These are phyloP conservation scores for Ceratocystis albifundus DNA, from an alignment of 2,329 filamentous ascomycete species.

Conservation along the genomic window DNA sequence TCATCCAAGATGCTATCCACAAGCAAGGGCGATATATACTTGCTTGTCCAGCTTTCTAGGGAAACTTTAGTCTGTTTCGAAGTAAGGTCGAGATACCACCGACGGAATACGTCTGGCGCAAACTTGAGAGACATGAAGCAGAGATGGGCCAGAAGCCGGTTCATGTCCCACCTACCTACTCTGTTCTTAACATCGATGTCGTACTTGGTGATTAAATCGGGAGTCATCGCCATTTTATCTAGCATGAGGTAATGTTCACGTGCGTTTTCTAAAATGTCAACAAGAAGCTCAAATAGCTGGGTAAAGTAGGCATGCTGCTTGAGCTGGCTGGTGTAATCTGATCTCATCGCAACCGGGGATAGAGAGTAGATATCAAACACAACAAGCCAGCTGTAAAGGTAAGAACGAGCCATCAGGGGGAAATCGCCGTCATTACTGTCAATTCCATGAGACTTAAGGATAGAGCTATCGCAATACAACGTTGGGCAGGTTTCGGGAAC, in stretches of 20 bases:
- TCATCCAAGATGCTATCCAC: slow-evolving; percentile 54
- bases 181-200: slow-evolving; percentile 42
- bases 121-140: slow-evolving; percentile 74
- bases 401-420: slow-evolving; percentile 43
- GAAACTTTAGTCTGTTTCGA: slow-evolving; percentile 69
- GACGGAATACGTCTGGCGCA: slow-evolving; percentile 64
- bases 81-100: slow-evolving; percentile 73
- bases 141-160: slow-evolving; percentile 74
- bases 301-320: slow-evolving; percentile 59
- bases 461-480: neutral
- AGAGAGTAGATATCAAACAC: slow-evolving; percentile 75
- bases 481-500: slow-evolving; percentile 42
- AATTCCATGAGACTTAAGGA: neutral
- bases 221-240: slow-evolving; percentile 51
- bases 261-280: slow-evolving; percentile 73
- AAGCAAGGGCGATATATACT: slow-evolving; percentile 63
- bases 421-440: neutral
- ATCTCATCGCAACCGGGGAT: slow-evolving; percentile 70
- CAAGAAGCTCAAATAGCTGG: slow-evolving; percentile 64
- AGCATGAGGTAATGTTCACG: slow-evolving; percentile 63
- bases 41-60: slow-evolving; percentile 75
- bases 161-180: slow-evolving; percentile 52
- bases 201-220: slow-evolving; percentile 45
- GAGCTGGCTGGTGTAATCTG: slow-evolving; percentile 67
- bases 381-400: slow-evolving; percentile 79